phyloP scores from a whole-genome alignment of 2,329 filamentous ascomycete species.

The Thielaviopsis musarum region DNA sequence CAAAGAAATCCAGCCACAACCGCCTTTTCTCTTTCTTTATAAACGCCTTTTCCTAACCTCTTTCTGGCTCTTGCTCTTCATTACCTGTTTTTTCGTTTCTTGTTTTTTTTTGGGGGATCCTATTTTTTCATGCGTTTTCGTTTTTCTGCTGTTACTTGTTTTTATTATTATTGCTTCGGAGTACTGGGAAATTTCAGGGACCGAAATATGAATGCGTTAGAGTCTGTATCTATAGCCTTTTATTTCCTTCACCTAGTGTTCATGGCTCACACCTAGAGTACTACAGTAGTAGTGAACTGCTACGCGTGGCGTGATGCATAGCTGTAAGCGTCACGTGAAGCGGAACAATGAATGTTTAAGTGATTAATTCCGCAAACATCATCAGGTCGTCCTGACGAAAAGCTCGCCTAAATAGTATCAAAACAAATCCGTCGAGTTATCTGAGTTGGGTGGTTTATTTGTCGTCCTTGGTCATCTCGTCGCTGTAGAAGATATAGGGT shows the following conservation, averaged over 20 bases:
- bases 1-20: no score
- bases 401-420: background rate
- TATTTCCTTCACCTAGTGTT: no score
- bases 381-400: background rate
- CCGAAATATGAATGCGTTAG: background rate
- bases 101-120: background rate
- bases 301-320: background rate
- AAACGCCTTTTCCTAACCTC: no score
- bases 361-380: no score
- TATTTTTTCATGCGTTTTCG: background rate
- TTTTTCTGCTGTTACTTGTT: background rate
- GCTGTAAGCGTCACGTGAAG: no score
- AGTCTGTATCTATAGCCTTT: background rate
- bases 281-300: background rate
- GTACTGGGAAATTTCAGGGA: conserved; percentile 2
- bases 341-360: no score
- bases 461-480: conserved; percentile 58
- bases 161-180: conserved; percentile 1
- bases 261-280: background rate
- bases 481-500: conserved; percentile 29
- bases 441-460: conserved; percentile 26
- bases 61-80: background rate
- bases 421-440: background rate
- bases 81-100: background rate
- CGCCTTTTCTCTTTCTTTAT: background rate